phyloP scores from a whole-genome alignment of 768 basidiomycete species.

The Kwoniella botswanensis region DNA sequence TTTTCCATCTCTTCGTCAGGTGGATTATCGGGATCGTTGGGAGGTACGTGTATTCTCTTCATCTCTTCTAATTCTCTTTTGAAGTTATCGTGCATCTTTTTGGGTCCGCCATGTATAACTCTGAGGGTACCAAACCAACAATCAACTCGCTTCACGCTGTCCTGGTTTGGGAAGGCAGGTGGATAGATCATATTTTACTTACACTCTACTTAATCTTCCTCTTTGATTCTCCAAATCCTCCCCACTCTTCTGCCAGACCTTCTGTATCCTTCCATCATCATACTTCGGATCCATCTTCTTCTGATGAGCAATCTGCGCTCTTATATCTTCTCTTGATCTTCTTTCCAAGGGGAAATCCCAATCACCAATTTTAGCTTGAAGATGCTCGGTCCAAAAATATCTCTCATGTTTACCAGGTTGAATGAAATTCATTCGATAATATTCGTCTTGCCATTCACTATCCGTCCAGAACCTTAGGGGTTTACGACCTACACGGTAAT shows the following conservation, averaged over 20 bases:
- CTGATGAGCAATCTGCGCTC: conserved; percentile 5
- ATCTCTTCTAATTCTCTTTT: conserved; percentile 11
- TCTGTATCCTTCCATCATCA: conserved; percentile 27
- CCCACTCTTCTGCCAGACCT: conserved; percentile 22
- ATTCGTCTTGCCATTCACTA: conserved; percentile 26
- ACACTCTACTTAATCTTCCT: conserved; percentile 24
- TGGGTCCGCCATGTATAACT: conserved; percentile 28
- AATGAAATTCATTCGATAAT: conserved; percentile 20
- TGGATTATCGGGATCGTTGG: conserved; percentile 11
- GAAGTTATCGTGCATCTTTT: conserved; percentile 13
- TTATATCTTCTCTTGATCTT: conserved; percentile 13
- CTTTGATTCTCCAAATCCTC: conserved; percentile 13
- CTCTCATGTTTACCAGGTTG: conserved; percentile 5
- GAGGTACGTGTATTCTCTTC: conserved; percentile 10
- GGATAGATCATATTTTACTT: neutral
- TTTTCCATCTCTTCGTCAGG: conserved; percentile 16
- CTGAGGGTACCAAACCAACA: neutral
- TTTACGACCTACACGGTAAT: conserved; percentile 32
- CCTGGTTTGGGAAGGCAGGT: neutral
- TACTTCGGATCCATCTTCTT: conserved; percentile 2
- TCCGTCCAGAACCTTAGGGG: conserved; percentile 42
- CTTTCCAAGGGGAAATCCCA: conserved; percentile 24
- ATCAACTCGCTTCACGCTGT: no score
- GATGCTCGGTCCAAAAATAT: conserved; percentile 22
- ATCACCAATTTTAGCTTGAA: conserved; percentile 33